Conservation (phyloP, 352 stramenopile species). For the Thraustotheca clavata region DNA sequence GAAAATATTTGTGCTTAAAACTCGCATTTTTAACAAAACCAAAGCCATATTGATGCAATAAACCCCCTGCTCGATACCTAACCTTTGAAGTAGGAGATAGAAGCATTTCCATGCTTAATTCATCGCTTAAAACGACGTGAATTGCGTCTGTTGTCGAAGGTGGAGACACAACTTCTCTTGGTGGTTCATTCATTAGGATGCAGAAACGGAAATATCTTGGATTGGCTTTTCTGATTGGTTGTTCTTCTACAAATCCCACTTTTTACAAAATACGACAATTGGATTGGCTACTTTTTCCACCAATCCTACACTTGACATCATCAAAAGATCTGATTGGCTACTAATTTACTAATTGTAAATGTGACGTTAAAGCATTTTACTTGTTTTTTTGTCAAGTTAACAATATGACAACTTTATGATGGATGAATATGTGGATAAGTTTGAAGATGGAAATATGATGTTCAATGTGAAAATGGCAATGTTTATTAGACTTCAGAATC, state of each 20-base stretch:
- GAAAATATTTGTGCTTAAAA: slow-evolving; percentile 67
- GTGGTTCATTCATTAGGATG: background rate
- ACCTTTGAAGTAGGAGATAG: slow-evolving; percentile 23
- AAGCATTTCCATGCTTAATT: background rate
- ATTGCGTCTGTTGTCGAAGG: slow-evolving; percentile 11
- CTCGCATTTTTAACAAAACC: slow-evolving; percentile 44
- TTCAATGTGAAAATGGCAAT: too few relatives aligned
- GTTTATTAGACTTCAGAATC: slow-evolving; percentile 80
- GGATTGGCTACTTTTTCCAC: slow-evolving; percentile 1
- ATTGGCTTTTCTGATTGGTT: background rate
- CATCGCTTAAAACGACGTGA: background rate
- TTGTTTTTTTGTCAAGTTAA: background rate
- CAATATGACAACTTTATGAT: too few relatives aligned
- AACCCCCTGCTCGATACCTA: slow-evolving; percentile 44
- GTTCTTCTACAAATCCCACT: background rate
- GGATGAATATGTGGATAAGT: too few relatives aligned
- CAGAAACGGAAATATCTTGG: background rate
- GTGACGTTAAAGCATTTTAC: background rate
- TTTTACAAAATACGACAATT: background rate
- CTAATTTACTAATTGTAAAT: background rate
- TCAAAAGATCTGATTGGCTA: background rate
- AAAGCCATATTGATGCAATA: slow-evolving; percentile 46
- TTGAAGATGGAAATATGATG: too few relatives aligned
- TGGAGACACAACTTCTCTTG: slow-evolving; percentile 2
- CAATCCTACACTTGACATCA: background rate